phyloP scores from a whole-genome alignment of 1,284 basidiomycete genomes.

The Phaffia rhodozyma region DNA sequence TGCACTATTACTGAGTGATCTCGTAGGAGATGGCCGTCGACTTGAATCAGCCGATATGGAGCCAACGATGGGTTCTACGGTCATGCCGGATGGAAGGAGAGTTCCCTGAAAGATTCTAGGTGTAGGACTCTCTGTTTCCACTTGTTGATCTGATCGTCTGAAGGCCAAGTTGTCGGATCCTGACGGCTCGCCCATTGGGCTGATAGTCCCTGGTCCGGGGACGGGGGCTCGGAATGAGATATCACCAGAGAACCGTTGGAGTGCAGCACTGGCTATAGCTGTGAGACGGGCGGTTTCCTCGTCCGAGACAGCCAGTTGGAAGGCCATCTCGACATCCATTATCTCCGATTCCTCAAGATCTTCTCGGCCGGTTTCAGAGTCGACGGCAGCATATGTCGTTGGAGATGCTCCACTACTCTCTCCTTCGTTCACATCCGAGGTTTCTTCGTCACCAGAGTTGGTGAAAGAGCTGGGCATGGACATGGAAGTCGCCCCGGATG shows the following conservation, averaged over 20 bases:
- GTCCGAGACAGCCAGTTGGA: conserved; percentile 9
- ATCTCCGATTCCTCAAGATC: conserved; percentile 1
- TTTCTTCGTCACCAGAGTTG: conserved; percentile 14
- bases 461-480: conserved; percentile 4
- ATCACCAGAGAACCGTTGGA: conserved; percentile 4
- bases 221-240: no score
- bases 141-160: not conserved
- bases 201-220: no score
- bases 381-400: no score
- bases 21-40: conserved; percentile 2
- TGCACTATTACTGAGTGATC: conserved; percentile 4
- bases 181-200: no score
- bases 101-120: no score
- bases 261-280: not conserved
- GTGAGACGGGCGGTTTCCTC: conserved; percentile 12
- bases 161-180: no score
- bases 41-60: not conserved
- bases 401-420: not conserved
- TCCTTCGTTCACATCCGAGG: conserved; percentile 6
- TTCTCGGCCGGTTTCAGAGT: not conserved
- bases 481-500: not conserved
- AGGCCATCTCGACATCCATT: conserved; percentile 3
- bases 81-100: no score
- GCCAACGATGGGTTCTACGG: no score
- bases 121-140: not conserved